A percentile compares a stretch with the other conserved stretches of the same genome.
Evolutionary conservation across 1,284 basidiomycete species (phyloP).

Genomic region (Macrocystidia cucumis): DNA sequence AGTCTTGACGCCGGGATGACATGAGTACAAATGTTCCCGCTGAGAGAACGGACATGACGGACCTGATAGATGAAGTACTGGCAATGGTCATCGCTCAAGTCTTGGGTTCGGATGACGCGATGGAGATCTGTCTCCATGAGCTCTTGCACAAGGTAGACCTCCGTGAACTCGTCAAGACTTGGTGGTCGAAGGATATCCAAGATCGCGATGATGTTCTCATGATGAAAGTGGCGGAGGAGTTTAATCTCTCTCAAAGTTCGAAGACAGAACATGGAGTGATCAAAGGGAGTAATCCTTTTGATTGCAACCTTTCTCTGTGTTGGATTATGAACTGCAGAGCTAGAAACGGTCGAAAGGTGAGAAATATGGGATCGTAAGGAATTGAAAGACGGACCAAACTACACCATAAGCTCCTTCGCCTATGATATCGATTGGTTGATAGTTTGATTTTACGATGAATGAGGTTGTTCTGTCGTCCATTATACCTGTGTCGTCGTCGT

Average conservation of each 20-base stretch:
- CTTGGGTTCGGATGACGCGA: slow-evolving; percentile 81
- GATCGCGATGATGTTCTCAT: slow-evolving; percentile 82
- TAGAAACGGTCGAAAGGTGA: slow-evolving; percentile 16
- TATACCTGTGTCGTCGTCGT: too few species aligned
- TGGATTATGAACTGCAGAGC: slow-evolving; percentile 62
- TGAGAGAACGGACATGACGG: too few species aligned
- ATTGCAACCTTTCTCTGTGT: slow-evolving; percentile 67
- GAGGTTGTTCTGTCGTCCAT: too few species aligned
- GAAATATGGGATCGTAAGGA: slow-evolving; percentile 5
- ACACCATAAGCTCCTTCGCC: slow-evolving; percentile 83
- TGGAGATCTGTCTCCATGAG: slow-evolving; percentile 91
- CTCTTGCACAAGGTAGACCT: slow-evolving; percentile 82
- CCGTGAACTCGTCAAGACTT: slow-evolving; percentile 61
- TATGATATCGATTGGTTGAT: slow-evolving; percentile 72
- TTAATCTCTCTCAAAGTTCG: slow-evolving; percentile 85
- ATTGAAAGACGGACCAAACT: slow-evolving; percentile 33
- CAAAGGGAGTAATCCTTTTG: slow-evolving; percentile 81
- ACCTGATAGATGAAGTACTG: slow-evolving; percentile 97
- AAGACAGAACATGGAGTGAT: slow-evolving; percentile 85
- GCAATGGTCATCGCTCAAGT: slow-evolving; percentile 83
- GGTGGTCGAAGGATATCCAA: slow-evolving; percentile 69
- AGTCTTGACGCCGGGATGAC: too few species aligned
- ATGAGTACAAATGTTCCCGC: too few species aligned
- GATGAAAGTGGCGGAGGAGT: slow-evolving; percentile 71
- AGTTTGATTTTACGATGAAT: slow-evolving; percentile 59